A percentile compares a stretch with the other conserved stretches of the same genome.
Conservation (phyloP, 257 asterid species). For the Solanum gracilifrons region DNA sequence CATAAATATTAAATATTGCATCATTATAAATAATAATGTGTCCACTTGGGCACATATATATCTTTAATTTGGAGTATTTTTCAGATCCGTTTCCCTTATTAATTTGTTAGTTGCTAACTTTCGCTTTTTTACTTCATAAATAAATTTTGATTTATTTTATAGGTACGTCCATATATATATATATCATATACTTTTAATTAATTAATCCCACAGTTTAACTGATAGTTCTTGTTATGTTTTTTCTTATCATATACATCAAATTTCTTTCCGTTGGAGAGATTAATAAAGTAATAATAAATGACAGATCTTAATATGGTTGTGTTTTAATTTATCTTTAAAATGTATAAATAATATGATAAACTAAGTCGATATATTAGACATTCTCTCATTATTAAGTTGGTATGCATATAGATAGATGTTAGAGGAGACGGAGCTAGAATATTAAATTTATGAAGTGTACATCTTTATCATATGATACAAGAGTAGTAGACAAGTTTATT, state of each 20-base stretch:
- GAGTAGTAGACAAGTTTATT: background rate
- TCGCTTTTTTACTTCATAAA: background rate
- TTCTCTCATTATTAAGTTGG: too few relatives aligned
- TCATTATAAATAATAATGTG: too few relatives aligned
- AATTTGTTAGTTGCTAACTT: background rate
- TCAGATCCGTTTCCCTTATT: too few relatives aligned
- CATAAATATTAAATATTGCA: too few relatives aligned
- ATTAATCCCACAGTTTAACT: background rate
- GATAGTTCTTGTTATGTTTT: background rate
- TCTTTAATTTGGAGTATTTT: too few relatives aligned
- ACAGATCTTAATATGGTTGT: background rate
- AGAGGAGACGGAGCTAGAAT: background rate
- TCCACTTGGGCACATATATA: too few relatives aligned
- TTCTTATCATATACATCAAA: background rate
- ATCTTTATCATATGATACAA: background rate
- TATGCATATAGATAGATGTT: too few relatives aligned
- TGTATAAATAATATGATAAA: background rate
- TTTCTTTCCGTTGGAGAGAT: background rate
- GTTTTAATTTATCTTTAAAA: too few relatives aligned
- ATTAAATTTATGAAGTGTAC: background rate
- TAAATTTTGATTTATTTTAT: too few relatives aligned
- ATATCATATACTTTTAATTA: too few relatives aligned
- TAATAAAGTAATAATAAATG: too few relatives aligned
- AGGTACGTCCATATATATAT: background rate
- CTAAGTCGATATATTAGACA: background rate